These are phyloP conservation scores for Fusarium pininemorale DNA, from an alignment of 2,329 filamentous ascomycete species.

Conservation along the genomic window DNA sequence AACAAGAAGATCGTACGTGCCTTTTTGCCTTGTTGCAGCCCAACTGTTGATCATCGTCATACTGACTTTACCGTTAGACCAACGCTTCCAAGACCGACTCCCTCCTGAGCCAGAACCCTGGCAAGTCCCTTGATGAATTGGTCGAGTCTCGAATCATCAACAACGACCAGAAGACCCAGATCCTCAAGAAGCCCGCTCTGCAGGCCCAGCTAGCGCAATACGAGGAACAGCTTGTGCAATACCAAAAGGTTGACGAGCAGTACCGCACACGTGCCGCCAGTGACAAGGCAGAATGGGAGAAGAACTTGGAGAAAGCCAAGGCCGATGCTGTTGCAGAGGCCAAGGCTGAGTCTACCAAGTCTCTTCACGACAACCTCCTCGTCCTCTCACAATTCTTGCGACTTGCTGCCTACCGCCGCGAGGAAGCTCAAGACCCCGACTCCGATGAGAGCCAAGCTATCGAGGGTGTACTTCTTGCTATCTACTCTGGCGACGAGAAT, in stretches of 20 bases:
- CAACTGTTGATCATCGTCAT: slow-evolving; percentile 11
- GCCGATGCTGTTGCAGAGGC: slow-evolving; percentile 61
- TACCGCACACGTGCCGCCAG: slow-evolving; percentile 69
- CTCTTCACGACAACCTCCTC: slow-evolving; percentile 71
- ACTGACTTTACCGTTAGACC: slow-evolving; percentile 56
- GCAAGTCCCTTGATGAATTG: slow-evolving; percentile 77
- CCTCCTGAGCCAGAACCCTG: slow-evolving; percentile 74
- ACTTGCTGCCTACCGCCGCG: slow-evolving; percentile 78
- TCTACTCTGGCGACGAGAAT: slow-evolving; percentile 80
- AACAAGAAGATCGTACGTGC: slow-evolving; percentile 90
- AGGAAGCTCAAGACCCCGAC: slow-evolving; percentile 71
- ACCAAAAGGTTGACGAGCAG: slow-evolving; percentile 79
- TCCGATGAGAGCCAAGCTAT: slow-evolving; percentile 81
- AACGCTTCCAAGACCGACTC: slow-evolving; percentile 77
- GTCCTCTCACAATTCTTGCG: slow-evolving; percentile 82
- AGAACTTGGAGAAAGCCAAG: slow-evolving; percentile 65
- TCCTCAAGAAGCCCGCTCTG: slow-evolving; percentile 79
- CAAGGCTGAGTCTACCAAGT: slow-evolving; percentile 61
- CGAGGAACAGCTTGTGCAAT: slow-evolving; percentile 78
- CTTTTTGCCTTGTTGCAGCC: slow-evolving; percentile 19
- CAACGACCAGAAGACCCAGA: slow-evolving; percentile 79
- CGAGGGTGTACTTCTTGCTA: slow-evolving; percentile 79
- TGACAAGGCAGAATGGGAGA: slow-evolving; percentile 69
- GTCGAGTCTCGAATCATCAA: slow-evolving; percentile 79
- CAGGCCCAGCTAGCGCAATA: slow-evolving; percentile 73